Evolutionary conservation across 2,329 filamentous ascomycete species (phyloP).

Genomic region (Lasiodiplodia citricola): DNA sequence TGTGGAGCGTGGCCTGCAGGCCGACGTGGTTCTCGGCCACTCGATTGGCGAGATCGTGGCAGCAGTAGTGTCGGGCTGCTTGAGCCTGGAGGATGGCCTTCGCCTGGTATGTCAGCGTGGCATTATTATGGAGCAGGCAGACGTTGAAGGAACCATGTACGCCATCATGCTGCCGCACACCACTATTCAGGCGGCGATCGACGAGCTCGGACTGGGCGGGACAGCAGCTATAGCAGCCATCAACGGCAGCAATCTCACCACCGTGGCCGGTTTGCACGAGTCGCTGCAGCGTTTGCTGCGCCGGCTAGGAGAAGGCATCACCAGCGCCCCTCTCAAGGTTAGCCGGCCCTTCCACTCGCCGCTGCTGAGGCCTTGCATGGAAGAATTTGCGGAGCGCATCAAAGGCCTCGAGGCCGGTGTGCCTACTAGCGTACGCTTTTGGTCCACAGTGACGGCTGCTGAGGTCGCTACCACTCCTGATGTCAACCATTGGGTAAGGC

Average conservation of each 20-base stretch:
- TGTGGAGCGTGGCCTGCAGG: conserved; percentile 32
- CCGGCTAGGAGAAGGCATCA: not conserved
- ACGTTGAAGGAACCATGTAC: not conserved
- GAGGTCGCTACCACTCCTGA: not conserved
- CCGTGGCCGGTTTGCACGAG: not conserved
- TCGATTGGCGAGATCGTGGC: conserved; percentile 51
- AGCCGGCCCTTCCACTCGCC: not conserved
- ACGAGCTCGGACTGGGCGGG: not conserved
- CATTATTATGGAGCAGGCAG: not conserved
- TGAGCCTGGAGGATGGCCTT: conserved; percentile 42
- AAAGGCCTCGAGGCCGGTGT: no score
- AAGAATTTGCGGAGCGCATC: not conserved
- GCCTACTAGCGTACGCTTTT: not conserved
- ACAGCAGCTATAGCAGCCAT: not conserved
- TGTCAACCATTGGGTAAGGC: not conserved
- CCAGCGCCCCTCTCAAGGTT: not conserved
- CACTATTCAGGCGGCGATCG: not conserved
- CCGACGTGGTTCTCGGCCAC: conserved; percentile 48
- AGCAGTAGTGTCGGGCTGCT: conserved; percentile 40
- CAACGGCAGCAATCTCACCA: not conserved
- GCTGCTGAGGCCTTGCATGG: not conserved
- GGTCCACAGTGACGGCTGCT: not conserved
- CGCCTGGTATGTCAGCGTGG: conserved; percentile 44
- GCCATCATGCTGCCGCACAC: not conserved
- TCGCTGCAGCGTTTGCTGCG: not conserved